A percentile compares a stretch with the other conserved stretches of the same genome.
Evolutionary conservation across 2,329 filamentous ascomycete species (phyloP).

Genomic region (Thielaviopsis punctulata): DNA sequence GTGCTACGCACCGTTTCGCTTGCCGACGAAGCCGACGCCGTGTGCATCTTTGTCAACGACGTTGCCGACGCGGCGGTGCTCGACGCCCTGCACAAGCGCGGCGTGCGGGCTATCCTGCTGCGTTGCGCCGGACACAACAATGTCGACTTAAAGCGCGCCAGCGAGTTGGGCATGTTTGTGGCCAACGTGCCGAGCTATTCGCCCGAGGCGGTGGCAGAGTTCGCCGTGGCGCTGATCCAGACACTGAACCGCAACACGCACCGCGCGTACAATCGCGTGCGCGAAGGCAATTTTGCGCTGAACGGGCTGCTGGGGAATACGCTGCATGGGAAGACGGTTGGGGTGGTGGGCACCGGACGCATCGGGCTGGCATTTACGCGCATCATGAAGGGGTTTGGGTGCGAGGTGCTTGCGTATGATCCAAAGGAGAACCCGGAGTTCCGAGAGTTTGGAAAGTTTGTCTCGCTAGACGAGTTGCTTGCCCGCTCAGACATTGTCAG

Average conservation of each 20-base stretch:
- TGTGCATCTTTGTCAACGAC: slow-evolving; percentile 57
- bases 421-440: slow-evolving; percentile 35
- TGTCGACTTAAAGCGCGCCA: slow-evolving; percentile 40
- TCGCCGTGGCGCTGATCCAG: slow-evolving; percentile 48
- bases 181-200: slow-evolving; percentile 52
- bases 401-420: slow-evolving; percentile 43
- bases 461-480: slow-evolving; percentile 36
- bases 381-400: slow-evolving; percentile 49
- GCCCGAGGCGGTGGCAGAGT: slow-evolving; percentile 53
- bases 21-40: slow-evolving; percentile 33
- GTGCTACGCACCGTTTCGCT: slow-evolving; percentile 37
- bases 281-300: slow-evolving; percentile 51
- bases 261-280: slow-evolving; percentile 49
- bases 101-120: slow-evolving; percentile 41
- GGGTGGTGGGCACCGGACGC: slow-evolving; percentile 45
- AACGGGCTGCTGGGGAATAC: slow-evolving; percentile 46
- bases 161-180: slow-evolving; percentile 38
- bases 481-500: slow-evolving; percentile 41
- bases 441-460: slow-evolving; percentile 31
- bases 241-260: slow-evolving; percentile 52
- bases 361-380: slow-evolving; percentile 46
- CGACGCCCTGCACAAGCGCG: slow-evolving; percentile 27
- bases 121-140: slow-evolving; percentile 55
- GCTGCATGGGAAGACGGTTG: slow-evolving; percentile 46
- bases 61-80: slow-evolving; percentile 33